Evolutionary conservation across 768 basidiomycete genomes (phyloP), one percentile per base, ranked within the genome.

Genomic region (Lanmaoa rubissima): DNA sequence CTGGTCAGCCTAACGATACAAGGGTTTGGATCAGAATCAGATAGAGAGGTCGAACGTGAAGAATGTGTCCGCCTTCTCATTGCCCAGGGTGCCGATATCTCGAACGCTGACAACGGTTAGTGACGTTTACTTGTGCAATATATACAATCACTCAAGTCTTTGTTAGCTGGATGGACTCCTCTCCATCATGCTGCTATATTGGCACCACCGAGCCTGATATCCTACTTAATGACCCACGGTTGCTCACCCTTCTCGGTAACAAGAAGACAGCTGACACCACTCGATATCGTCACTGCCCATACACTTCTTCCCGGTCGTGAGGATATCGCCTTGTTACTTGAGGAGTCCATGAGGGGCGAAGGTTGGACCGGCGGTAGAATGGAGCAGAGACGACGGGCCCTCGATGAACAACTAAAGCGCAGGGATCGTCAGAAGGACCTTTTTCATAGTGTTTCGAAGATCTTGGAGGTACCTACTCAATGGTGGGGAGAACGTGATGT

Each of bases 211-310:
- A 94, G 94, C 3, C 77, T 98, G 21, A 82, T 98, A 21, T 93
- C 94, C 0, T 88, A 93, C 77, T 79, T 99, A 24, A 87, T 98
- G 75, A 96, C 92, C 12, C 90, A 93, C 63, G 92, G 93, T 45
- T 92, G 92, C 59, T 94, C 92, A 26, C 86, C 91, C 0, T 85
- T 91, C 59, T 81, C 85, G 6, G 69, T 83, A 44, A 96, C 95
- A 26, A 81, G 79, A 63, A 85, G 88, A 39, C 88, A 90, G 31
- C 74, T 98, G 40, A 94, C 88, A 4, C 86, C 97, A 3, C 79
- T 96, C 31, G 95, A 98, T 70, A 86, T 98, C 57, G 85, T 97
- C 40, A 88, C 90, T 16, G 92, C 89, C 1, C 88, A 92, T 69
- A 85, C 90, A 2, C 79, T 83, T 17, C 76, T 95, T 35, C 88